Conservation (phyloP, 805 yeast species). For the Myxozyma neotropica region DNA sequence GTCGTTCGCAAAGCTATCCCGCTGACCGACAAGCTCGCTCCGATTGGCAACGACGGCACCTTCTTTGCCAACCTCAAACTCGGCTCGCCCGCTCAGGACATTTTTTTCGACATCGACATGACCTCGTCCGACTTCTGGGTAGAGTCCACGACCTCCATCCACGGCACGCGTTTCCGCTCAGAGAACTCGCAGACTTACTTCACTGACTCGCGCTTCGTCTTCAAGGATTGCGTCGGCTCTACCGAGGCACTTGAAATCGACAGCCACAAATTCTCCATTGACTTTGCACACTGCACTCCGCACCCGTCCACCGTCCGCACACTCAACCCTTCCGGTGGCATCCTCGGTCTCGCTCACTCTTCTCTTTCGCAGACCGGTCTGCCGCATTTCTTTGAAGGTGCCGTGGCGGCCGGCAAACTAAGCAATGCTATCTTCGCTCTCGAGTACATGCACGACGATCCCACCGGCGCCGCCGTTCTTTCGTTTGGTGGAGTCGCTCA, state of each 20-base stretch:
- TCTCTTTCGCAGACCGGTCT: constrained; percentile 29
- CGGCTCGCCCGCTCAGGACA: constrained; percentile 27
- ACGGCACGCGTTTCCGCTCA: constrained; percentile 27
- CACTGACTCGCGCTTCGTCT: constrained; percentile 25
- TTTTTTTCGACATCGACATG: constrained; percentile 31
- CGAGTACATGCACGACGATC: constrained; percentile 23
- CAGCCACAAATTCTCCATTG: constrained; percentile 7
- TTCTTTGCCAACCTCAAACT: constrained; percentile 22
- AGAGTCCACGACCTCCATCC: constrained; percentile 29
- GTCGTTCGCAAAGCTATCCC: constrained; percentile 31
- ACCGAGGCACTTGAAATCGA: constrained; percentile 20
- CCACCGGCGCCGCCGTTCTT: constrained; percentile 12
- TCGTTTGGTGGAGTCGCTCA: constrained; percentile 27
- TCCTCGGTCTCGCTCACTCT: constrained; percentile 32
- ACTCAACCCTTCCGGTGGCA: constrained; percentile 32
- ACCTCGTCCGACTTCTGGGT: constrained; percentile 33
- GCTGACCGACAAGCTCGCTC: constrained; percentile 29
- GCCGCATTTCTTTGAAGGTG: constrained; percentile 27
- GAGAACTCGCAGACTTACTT: constrained; percentile 30
- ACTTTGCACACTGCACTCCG: constrained; percentile 33
- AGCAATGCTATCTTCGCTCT: constrained; percentile 24
- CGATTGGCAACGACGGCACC: constrained; percentile 30
- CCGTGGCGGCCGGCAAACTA: constrained; percentile 8
- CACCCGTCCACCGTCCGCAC: constrained; percentile 31
- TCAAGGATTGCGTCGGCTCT: constrained; percentile 31